Evolutionary conservation across 1,284 basidiomycete species (phyloP).

Genomic region (Xerocomus alliaceus): DNA sequence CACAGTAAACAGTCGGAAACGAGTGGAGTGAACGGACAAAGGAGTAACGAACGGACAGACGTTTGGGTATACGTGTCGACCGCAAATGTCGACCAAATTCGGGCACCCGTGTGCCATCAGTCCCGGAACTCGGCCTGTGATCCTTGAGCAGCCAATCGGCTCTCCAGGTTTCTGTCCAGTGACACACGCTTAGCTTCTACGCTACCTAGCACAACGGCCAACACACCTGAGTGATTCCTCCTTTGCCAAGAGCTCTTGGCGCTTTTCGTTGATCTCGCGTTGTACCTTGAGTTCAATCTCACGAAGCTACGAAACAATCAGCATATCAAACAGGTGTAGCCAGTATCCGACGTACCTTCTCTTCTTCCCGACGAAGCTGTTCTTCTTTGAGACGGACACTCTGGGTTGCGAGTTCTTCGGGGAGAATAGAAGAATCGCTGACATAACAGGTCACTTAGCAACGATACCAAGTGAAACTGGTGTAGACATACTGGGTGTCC

Average conservation of each 20-base stretch:
- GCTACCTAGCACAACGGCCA: not conserved
- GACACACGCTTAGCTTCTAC: slow-evolving; percentile 14
- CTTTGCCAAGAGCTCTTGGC: slow-evolving; percentile 94
- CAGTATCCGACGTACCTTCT: slow-evolving; percentile 65
- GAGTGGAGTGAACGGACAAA: slow-evolving; percentile 38
- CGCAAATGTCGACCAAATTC: slow-evolving; percentile 30
- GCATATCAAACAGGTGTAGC: slow-evolving; percentile 2
- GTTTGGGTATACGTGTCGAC: slow-evolving; percentile 44
- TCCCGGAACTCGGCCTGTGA: slow-evolving; percentile 70
- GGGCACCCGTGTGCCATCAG: slow-evolving; percentile 39
- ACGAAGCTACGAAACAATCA: slow-evolving; percentile 67
- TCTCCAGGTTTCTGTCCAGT: slow-evolving; percentile 79
- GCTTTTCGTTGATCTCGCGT: slow-evolving; percentile 98
- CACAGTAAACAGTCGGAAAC: slow-evolving; percentile 43
- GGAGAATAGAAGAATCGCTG: slow-evolving; percentile 87
- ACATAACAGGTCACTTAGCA: slow-evolving; percentile 26
- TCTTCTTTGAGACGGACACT: slow-evolving; percentile 98
- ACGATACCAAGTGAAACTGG: slow-evolving; percentile 1
- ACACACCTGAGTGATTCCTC: slow-evolving; percentile 85
- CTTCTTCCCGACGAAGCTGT: slow-evolving; percentile 96
- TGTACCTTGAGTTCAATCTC: slow-evolving; percentile 99
- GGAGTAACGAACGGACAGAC: slow-evolving; percentile 43
- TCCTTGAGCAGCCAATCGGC: slow-evolving; percentile 86
- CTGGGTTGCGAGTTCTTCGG: slow-evolving; percentile 96
- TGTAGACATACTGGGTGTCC: slow-evolving; percentile 72